Conservation (phyloP, 495 filamentous ascomycete genomes). For the Lentithecium fluviatile region DNA sequence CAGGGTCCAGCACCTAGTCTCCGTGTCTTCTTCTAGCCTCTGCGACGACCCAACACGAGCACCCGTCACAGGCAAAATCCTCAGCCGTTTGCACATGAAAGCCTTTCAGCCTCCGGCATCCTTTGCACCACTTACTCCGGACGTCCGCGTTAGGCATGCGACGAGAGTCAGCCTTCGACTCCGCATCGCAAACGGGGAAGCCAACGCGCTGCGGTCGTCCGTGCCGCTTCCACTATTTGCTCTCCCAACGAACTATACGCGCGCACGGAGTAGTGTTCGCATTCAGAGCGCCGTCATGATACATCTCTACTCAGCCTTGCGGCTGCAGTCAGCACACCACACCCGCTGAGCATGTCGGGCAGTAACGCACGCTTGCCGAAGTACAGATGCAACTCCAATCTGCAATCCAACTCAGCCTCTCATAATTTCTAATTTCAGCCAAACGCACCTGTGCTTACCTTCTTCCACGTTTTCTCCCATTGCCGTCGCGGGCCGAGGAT, state of each 20-base stretch:
- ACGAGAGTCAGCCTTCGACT: not conserved
- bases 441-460: conserved; percentile 5
- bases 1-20: conserved; percentile 5
- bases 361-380: too few species aligned
- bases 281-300: conserved; percentile 6
- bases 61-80: not conserved
- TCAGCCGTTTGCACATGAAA: not conserved
- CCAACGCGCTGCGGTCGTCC: not conserved
- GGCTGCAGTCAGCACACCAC: conserved; percentile 27
- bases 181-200: conserved; percentile 10
- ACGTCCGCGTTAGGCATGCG: not conserved
- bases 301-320: too few species aligned
- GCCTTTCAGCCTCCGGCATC: not conserved
- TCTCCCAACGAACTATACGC: not conserved
- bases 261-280: conserved; percentile 14
- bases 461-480: conserved; percentile 9
- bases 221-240: not conserved
- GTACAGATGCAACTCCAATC: not conserved
- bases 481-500: conserved; percentile 1
- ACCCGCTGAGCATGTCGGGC: conserved; percentile 9
- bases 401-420: conserved; percentile 1
- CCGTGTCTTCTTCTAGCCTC: conserved; percentile 24
- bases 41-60: not conserved
- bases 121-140: not conserved
- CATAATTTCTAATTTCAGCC: conserved; percentile 15